Evolutionary conservation across 371 early-diverging fungal genomes (phyloP).

Genomic region (Apophysomyces elegans): DNA sequence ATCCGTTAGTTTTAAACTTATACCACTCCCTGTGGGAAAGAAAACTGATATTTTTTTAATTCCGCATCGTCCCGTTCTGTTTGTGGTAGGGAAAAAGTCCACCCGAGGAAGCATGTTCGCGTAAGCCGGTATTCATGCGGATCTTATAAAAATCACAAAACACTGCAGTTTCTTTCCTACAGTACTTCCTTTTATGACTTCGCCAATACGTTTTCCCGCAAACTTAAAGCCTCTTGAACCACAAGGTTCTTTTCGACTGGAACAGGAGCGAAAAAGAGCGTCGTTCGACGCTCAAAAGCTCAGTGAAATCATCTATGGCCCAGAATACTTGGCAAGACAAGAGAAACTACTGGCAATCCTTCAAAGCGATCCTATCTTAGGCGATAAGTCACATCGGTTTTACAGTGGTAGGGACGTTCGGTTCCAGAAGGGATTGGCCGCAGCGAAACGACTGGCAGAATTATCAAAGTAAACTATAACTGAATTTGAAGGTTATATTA

Average conservation of each 20-base stretch:
- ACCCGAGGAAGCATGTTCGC: constrained; percentile 15
- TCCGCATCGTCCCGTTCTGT: neutral
- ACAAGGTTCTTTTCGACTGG: constrained; percentile 51
- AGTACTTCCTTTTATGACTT: constrained; percentile 1
- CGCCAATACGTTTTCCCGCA: constrained; percentile 46
- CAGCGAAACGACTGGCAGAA: constrained; percentile 55
- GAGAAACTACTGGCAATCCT: constrained; percentile 50
- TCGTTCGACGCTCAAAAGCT: constrained; percentile 45
- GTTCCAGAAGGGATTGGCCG: constrained; percentile 50
- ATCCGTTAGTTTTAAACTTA: no score
- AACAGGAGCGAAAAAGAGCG: constrained; percentile 42
- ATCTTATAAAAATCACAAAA: constrained; percentile 18
- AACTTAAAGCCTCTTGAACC: constrained; percentile 59
- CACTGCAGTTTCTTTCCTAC: constrained; percentile 16
- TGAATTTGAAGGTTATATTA: neutral
- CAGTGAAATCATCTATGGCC: constrained; percentile 45
- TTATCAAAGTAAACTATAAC: constrained; percentile 41
- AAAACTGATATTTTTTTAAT: no score
- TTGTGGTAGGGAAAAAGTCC: constrained; percentile 23
- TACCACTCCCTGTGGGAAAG: no score
- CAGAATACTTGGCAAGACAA: constrained; percentile 31
- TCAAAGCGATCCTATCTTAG: constrained; percentile 56
- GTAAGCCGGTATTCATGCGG: constrained; percentile 25
- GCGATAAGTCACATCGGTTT: constrained; percentile 61
- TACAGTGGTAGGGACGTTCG: constrained; percentile 57